Evolutionary conservation across 1,284 basidiomycete genomes (phyloP), one percentile per base, ranked within the genome.

Genomic region (Sphagnurus paluster): DNA sequence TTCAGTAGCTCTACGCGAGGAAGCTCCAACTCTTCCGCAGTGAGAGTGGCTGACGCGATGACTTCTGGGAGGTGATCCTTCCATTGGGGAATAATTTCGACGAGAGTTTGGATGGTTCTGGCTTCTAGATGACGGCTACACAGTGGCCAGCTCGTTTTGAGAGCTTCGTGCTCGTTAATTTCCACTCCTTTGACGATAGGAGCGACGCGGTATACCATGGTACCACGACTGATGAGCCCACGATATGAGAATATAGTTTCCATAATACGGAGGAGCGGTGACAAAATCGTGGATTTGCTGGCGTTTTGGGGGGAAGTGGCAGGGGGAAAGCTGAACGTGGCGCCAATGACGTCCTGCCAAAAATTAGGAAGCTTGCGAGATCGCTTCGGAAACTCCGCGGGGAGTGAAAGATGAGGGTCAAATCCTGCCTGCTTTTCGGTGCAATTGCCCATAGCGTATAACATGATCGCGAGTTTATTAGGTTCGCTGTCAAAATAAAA

Each of bases 141-240:
- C 4, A 42, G 17, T 14, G 46, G 46, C 42, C 43, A 51, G 21
- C 38, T 36, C 5, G 42, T 6, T 24, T 52, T 46, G 16, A 48
- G 38, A 10, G 33, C 46, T 21, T 43, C 33, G 8, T 10, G 36
- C 14, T 16, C 21, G 6, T 10, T 9, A 25, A 5, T 6, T 14
- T 10, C 1, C n/a, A n/a, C n/a, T n/a, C n/a, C n/a, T n/a, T n/a
- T n/a, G n/a, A n/a, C n/a, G n/a, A 46, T 3, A 6, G 23, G 42
- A 7, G 17, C 28, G 10, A 51, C 46, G 4, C 30, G 28, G 29
- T 51, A 51, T 1, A 51, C 45, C 49, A 51, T 51, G 10, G 45
- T 51, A 3, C 50, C 50, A 9, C 45, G 41, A 5, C 49, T 39
- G 11, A 48, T 47, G n/a, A 51, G 45, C n/a, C n/a, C n/a, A n/a